These are phyloP conservation scores for Candida odintsovae DNA, from an alignment of 805 yeast species.

Conservation along the genomic window DNA sequence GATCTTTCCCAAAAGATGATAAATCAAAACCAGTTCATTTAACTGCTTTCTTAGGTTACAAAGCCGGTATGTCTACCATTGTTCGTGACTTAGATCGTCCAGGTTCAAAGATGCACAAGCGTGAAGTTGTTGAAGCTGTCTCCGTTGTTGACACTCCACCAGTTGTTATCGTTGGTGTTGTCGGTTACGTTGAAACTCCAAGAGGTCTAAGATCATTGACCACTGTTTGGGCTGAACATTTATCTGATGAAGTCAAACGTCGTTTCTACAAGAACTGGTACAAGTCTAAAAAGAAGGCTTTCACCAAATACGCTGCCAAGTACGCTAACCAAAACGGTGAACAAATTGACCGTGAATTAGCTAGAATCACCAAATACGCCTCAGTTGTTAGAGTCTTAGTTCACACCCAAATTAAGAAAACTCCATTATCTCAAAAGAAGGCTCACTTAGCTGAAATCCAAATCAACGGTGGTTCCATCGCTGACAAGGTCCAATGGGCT, in stretches of 20 bases:
- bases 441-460: conserved; percentile 99
- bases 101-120: conserved; percentile 99
- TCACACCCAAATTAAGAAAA: conserved; percentile 99
- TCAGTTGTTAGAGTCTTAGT: conserved; percentile 97
- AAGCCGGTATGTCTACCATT: conserved; percentile 99
- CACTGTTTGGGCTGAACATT: conserved; percentile 99
- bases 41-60: conserved; percentile 99
- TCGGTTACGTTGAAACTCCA: conserved; percentile 99
- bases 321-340: conserved; percentile 87
- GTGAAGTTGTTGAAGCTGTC: conserved; percentile 99
- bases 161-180: conserved; percentile 98
- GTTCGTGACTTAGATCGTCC: conserved; percentile 99
- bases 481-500: conserved; percentile 99
- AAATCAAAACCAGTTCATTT: conserved; percentile 96
- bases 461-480: conserved; percentile 97
- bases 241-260: conserved; percentile 98
- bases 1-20: conserved; percentile 99
- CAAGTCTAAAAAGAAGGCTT: conserved; percentile 99
- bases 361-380: conserved; percentile 98
- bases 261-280: conserved; percentile 99
- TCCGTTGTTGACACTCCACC: conserved; percentile 99
- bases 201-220: conserved; percentile 99
- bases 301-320: conserved; percentile 99
- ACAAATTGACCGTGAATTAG: conserved; percentile 91
- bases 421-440: conserved; percentile 98